Evolutionary conservation across 1,139 yeast species (phyloP), one percentile per base, ranked within the genome.

Genomic region (Zygosaccharomyces sapae): DNA sequence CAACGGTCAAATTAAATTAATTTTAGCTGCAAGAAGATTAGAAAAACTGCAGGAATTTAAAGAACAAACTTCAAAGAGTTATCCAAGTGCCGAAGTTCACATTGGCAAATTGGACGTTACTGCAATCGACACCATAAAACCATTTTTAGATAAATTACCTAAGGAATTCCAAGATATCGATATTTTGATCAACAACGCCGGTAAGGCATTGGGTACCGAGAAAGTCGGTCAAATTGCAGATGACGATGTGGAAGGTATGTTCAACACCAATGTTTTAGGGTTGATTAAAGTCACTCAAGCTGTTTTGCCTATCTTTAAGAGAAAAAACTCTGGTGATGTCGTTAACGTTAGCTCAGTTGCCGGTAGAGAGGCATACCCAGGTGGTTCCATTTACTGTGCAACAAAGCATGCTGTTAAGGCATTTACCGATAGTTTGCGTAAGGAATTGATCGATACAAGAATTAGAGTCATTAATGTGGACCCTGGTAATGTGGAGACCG

Each of bases 401-500:
- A 79, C 92, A 44, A 88, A 88, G 68, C 86, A 89, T 37, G 87
- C 92, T 18, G 79, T 88, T 29, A 77, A 81, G 54, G 83, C 89
- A 0, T 88, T 88, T 65, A 76, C 90, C 18, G 81, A 81, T 42
- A 76, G 86, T 4, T 73, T 87, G 67, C 77, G 96, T 66, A 85
- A 85, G 67, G 96, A 88, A 66, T 73, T 82, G 62, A 80, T 86
- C 55, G 72, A 74, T 63, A 84, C 95, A 31, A 76, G 77, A 48
- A 80, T 87, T 55, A 75, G 96, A 61, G 89, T 87, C 46, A 77
- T 88, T 57, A 94, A 86, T 65, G 77, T 87, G 44, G 90, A 86
- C 52, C 96, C 96, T 8, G 96, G 96, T 59, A 81, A 84, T 41
- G 95, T 87, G 20, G 88, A 86, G 67, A 88, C 96, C 12, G 96